Conservation (phyloP, 495 filamentous ascomycete genomes). For the Entonaema liquescens region DNA sequence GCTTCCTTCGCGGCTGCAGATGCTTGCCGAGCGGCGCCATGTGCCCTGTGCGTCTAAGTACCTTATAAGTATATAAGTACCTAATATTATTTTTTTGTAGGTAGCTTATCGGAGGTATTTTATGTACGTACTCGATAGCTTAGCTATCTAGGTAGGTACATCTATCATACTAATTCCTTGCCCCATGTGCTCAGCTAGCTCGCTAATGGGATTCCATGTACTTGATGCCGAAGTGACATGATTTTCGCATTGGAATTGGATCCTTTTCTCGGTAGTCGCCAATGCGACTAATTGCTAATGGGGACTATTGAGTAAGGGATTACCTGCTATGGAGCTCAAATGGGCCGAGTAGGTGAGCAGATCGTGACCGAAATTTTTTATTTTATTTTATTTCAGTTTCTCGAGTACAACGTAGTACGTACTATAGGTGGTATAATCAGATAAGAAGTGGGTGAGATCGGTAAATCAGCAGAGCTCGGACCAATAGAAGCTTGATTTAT, state of each 20-base stretch:
- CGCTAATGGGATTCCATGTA: neutral
- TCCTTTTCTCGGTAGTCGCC: constrained; percentile 18
- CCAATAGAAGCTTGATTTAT: constrained; percentile 30
- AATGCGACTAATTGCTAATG: constrained; percentile 5
- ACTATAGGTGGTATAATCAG: constrained; percentile 26
- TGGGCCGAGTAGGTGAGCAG: constrained; percentile 12
- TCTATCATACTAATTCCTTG: neutral
- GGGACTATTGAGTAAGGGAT: constrained; percentile 6
- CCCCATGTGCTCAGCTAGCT: neutral
- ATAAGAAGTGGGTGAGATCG: constrained; percentile 40
- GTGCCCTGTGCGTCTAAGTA: constrained; percentile 33
- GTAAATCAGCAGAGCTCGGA: constrained; percentile 33
- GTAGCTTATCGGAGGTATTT: neutral
- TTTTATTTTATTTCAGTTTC: neutral
- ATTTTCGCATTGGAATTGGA: constrained; percentile 1
- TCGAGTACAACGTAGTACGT: constrained; percentile 10
- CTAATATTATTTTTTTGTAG: neutral
- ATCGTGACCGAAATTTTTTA: neutral
- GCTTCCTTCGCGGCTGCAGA: constrained; percentile 43
- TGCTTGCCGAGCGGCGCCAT: constrained; percentile 41
- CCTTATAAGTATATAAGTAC: constrained; percentile 14
- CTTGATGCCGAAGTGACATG: constrained; percentile 19
- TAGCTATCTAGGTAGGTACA: neutral
- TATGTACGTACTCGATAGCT: neutral
- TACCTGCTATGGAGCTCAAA: constrained; percentile 19